phyloP scores from a whole-genome alignment of 495 filamentous ascomycete species.

The Neurospora cerealis region DNA sequence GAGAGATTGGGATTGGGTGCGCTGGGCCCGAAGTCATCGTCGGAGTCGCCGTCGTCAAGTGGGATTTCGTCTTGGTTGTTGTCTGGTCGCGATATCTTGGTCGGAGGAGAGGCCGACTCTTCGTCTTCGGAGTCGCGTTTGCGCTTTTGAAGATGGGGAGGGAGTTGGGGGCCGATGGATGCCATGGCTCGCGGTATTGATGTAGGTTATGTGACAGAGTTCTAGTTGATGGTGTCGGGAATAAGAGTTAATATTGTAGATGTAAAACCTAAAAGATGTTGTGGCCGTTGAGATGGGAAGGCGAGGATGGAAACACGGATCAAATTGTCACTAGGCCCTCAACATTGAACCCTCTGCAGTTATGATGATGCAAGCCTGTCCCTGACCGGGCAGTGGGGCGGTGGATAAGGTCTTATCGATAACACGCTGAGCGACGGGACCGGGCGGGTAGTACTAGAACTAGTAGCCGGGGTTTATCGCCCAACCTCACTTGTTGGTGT shows the following conservation, averaged over 20 bases:
- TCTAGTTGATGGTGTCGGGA: neutral
- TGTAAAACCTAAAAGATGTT: neutral
- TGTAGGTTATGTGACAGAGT: neutral
- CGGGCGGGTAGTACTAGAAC: too few species aligned
- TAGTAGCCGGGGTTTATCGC: neutral
- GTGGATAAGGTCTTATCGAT: neutral
- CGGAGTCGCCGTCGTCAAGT: slow-evolving; percentile 21
- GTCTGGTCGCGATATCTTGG: slow-evolving; percentile 25
- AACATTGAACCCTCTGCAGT: neutral
- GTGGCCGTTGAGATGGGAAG: neutral
- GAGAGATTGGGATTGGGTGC: slow-evolving; percentile 6
- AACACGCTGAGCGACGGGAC: neutral
- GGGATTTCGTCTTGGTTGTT: slow-evolving; percentile 33
- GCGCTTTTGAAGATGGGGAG: slow-evolving; percentile 42
- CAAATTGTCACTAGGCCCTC: neutral
- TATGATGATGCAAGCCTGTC: neutral
- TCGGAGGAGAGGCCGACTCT: slow-evolving; percentile 19
- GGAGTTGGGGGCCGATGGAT: slow-evolving; percentile 41
- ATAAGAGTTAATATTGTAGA: neutral
- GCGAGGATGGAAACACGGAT: neutral
- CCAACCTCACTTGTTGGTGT: neutral
- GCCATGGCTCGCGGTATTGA: slow-evolving; percentile 23
- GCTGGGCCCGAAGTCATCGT: slow-evolving; percentile 28
- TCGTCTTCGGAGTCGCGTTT: slow-evolving; percentile 40
- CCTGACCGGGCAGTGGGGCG: neutral